Conservation (phyloP, 2,329 filamentous ascomycete genomes). For the Fusarium transvaalense region DNA sequence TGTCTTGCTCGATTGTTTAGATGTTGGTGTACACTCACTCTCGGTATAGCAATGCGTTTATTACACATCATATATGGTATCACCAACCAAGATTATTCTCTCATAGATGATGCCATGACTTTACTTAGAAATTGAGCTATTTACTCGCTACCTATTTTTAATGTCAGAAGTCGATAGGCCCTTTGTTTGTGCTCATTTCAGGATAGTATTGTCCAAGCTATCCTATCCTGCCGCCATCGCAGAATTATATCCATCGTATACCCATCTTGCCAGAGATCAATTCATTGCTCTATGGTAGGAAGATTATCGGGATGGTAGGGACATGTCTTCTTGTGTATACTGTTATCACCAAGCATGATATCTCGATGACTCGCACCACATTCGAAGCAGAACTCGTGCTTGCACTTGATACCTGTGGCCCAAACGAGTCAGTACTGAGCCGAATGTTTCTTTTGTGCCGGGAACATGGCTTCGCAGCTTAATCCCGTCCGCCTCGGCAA, state of each 20-base stretch:
- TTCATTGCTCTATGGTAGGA: background rate
- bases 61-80: background rate
- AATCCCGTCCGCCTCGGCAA: constrained; percentile 30
- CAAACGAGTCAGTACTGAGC: constrained; percentile 30
- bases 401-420: constrained; percentile 52
- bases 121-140: background rate
- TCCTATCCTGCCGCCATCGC: too few species aligned
- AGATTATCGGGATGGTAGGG: constrained; percentile 49
- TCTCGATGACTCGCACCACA: constrained; percentile 52
- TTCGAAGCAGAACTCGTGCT: constrained; percentile 54
- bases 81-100: background rate
- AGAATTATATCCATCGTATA: too few species aligned
- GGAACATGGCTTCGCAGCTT: background rate
- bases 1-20: constrained; percentile 5
- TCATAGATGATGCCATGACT: background rate
- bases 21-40: background rate
- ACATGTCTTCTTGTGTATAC: constrained; percentile 49
- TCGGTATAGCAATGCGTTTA: constrained; percentile 4
- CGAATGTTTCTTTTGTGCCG: background rate
- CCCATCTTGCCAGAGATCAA: background rate
- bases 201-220: background rate
- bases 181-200: background rate
- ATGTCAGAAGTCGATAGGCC: background rate
- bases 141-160: background rate
- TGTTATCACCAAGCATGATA: constrained; percentile 53